Percentiles rank a stretch among this genome's conserved stretches.
Conservation (phyloP, 768 basidiomycete species). For the Fomitopsis pulvina region DNA sequence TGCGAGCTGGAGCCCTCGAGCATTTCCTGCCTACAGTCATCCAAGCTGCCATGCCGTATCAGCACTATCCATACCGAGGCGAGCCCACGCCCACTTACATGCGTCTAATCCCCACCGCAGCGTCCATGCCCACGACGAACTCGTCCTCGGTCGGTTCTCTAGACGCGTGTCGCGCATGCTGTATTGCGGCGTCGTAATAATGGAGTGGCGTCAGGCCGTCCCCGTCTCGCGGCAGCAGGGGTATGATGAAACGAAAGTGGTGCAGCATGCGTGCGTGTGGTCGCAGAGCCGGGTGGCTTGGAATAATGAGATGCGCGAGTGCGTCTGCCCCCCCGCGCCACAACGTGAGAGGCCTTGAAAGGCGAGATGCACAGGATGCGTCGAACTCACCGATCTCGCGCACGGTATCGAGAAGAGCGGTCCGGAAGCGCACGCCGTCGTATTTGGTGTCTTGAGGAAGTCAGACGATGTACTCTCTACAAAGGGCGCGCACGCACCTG, state of each 20-base stretch:
- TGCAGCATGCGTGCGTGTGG: slow-evolving; percentile 74
- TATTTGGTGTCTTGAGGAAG: slow-evolving; percentile 44
- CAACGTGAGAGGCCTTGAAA: too few species aligned
- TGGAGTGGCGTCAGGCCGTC: slow-evolving; percentile 64
- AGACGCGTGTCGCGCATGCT: slow-evolving; percentile 57
- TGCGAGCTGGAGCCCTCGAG: slow-evolving; percentile 48
- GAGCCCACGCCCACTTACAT: slow-evolving; percentile 38
- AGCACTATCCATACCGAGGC: neutral
- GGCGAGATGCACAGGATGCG: neutral
- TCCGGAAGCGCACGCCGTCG: slow-evolving; percentile 57
- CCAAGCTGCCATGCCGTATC: slow-evolving; percentile 34
- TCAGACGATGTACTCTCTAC: neutral
- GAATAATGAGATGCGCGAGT: slow-evolving; percentile 66
- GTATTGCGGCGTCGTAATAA: slow-evolving; percentile 73
- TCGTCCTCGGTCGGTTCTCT: slow-evolving; percentile 62
- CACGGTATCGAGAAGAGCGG: slow-evolving; percentile 65
- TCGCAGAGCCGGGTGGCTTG: slow-evolving; percentile 60
- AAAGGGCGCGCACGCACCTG: slow-evolving; percentile 34
- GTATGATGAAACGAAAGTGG: slow-evolving; percentile 72
- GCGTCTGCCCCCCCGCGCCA: slow-evolving; percentile 36
- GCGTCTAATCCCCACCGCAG: slow-evolving; percentile 53
- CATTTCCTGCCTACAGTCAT: slow-evolving; percentile 62
- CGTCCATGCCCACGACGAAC: slow-evolving; percentile 55
- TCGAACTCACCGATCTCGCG: slow-evolving; percentile 52
- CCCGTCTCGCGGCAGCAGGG: slow-evolving; percentile 50